Evolutionary conservation across 2,329 filamentous ascomycete genomes (phyloP).

Genomic region (Penicillium sp.): DNA sequence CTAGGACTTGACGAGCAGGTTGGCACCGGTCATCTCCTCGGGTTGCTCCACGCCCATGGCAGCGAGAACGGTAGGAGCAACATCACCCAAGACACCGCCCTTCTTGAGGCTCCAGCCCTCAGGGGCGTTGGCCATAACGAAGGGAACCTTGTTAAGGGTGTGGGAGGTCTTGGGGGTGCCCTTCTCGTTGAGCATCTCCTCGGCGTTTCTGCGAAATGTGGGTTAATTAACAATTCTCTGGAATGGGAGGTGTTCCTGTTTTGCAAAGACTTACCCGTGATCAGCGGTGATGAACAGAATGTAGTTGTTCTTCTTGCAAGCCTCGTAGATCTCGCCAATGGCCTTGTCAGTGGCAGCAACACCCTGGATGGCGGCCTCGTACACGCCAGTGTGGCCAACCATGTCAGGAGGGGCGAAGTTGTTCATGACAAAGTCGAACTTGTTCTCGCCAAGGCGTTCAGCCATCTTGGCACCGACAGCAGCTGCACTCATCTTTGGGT

Average conservation of each 20-base stretch:
- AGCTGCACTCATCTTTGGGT: slow-evolving; percentile 91
- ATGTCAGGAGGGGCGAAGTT: slow-evolving; percentile 99
- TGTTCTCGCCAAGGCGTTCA: slow-evolving; percentile 74
- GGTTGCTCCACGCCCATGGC: slow-evolving; percentile 87
- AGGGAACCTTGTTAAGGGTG: slow-evolving; percentile 94
- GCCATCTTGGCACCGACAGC: slow-evolving; percentile 79
- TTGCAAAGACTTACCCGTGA: slow-evolving; percentile 57
- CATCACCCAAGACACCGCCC: slow-evolving; percentile 87
- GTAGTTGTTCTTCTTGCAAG: slow-evolving; percentile 87
- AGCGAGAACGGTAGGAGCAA: slow-evolving; percentile 84
- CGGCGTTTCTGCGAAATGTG: slow-evolving; percentile 58
- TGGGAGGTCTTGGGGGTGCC: slow-evolving; percentile 96
- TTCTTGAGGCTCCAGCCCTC: slow-evolving; percentile 76
- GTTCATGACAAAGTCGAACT: slow-evolving; percentile 98
- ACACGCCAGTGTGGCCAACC: slow-evolving; percentile 97
- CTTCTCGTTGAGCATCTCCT: slow-evolving; percentile 96
- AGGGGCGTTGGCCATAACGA: slow-evolving; percentile 95
- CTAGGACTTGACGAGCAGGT: slow-evolving; percentile 63
- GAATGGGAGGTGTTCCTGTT: background rate
- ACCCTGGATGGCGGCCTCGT: slow-evolving; percentile 82
- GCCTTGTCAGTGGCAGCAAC: slow-evolving; percentile 82
- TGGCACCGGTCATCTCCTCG: slow-evolving; percentile 81
- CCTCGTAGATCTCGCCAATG: slow-evolving; percentile 84
- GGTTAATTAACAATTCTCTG: slow-evolving; percentile 14
- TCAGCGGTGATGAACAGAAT: slow-evolving; percentile 91